Evolutionary conservation across 495 filamentous ascomycete species (phyloP).

Genomic region (Xylaria intraflava): DNA sequence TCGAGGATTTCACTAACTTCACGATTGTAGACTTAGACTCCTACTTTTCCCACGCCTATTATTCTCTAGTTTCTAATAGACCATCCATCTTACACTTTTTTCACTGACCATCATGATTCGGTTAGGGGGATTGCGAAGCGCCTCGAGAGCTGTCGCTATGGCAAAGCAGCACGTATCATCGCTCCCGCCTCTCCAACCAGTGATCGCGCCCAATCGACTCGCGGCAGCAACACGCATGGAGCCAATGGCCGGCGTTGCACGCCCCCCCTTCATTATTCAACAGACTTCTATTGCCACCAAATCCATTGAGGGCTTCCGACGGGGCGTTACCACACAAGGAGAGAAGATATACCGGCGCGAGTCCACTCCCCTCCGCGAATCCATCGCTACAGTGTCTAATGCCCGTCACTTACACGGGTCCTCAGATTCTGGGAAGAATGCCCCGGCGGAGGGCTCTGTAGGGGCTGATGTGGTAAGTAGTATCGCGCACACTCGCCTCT

Average conservation of each 20-base stretch:
- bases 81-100: background rate
- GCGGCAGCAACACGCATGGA: background rate
- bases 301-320: slow-evolving; percentile 24
- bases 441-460: slow-evolving; percentile 59
- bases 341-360: slow-evolving; percentile 42
- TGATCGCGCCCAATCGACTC: slow-evolving; percentile 1
- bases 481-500: background rate
- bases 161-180: slow-evolving; percentile 7
- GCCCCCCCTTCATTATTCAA: background rate
- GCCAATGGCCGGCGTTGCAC: background rate
- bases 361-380: slow-evolving; percentile 49
- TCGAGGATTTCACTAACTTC: no score
- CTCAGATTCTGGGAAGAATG: slow-evolving; percentile 31
- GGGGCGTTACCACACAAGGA: slow-evolving; percentile 42
- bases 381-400: slow-evolving; percentile 51
- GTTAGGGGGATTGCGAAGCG: slow-evolving; percentile 19
- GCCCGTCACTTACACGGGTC: slow-evolving; percentile 49
- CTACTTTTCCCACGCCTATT: no score
- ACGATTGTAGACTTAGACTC: no score
- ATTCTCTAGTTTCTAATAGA: no score
- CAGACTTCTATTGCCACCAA: slow-evolving; percentile 17
- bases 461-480: slow-evolving; percentile 64
- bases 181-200: slow-evolving; percentile 10
- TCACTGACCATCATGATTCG: background rate
- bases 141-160: slow-evolving; percentile 16